Evolutionary conservation across 2,329 filamentous ascomycete genomes (phyloP).

Genomic region (Botryotinia globosa): DNA sequence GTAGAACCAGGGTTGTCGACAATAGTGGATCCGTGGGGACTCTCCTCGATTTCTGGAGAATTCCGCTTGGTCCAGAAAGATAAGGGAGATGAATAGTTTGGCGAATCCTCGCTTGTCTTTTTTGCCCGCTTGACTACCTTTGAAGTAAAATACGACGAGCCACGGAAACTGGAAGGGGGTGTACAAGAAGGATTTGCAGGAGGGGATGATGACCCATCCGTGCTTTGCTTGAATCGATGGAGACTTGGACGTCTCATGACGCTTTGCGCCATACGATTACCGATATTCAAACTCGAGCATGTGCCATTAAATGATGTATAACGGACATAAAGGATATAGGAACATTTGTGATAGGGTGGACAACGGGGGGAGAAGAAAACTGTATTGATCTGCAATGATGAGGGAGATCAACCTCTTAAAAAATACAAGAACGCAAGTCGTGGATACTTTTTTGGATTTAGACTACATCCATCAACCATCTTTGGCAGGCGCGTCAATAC

Average conservation of each 20-base stretch:
- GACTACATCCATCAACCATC: not conserved
- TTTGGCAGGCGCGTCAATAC: not conserved
- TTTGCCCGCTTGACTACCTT: constrained; percentile 2
- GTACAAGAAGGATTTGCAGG: not conserved
- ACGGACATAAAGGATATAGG: not conserved
- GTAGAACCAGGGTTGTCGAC: not conserved
- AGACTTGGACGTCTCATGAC: constrained; percentile 12
- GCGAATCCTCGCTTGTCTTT: constrained; percentile 4
- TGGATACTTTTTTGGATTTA: constrained; percentile 1
- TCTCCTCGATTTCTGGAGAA: constrained; percentile 4
- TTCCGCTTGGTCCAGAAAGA: constrained; percentile 4
- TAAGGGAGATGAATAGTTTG: not conserved
- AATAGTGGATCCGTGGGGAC: not conserved
- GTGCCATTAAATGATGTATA: not conserved
- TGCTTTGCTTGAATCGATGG: not conserved
- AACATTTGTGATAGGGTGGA: not conserved
- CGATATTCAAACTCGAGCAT: not conserved
- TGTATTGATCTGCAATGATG: not conserved
- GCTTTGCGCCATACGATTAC: not conserved
- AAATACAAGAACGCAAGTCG: not conserved
- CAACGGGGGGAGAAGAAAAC: not conserved
- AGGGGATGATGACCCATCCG: constrained; percentile 10
- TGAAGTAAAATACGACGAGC: constrained; percentile 12
- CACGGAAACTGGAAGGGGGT: not conserved
- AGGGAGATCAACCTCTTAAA: not conserved